Evolutionary conservation across 306 rosid genomes (phyloP).

Genomic region (Ochetophila trinervis): DNA sequence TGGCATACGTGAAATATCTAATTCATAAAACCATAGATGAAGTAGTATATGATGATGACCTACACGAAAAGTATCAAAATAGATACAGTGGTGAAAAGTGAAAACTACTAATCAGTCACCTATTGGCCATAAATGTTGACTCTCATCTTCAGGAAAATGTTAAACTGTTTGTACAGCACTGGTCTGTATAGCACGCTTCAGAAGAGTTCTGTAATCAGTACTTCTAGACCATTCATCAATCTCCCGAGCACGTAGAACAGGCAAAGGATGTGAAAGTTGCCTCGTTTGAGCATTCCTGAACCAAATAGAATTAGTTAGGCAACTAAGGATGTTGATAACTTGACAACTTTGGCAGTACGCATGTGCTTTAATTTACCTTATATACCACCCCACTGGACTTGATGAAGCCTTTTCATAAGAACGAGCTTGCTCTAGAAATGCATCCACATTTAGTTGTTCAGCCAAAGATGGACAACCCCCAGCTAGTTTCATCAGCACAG

Average conservation of each 20-base stretch:
- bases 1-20: neutral
- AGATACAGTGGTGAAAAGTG: neutral
- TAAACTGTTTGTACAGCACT: conserved; percentile 16
- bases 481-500: conserved; percentile 97
- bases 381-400: conserved; percentile 92
- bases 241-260: conserved; percentile 92
- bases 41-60: too few species aligned
- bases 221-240: conserved; percentile 94
- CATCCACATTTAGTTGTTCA: conserved; percentile 90
- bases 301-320: conserved; percentile 21
- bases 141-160: conserved; percentile 13
- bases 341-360: conserved; percentile 3
- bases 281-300: conserved; percentile 92
- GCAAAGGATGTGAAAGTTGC: conserved; percentile 92
- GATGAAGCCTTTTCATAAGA: conserved; percentile 95
- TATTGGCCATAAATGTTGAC: conserved; percentile 20
- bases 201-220: conserved; percentile 53
- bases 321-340: conserved; percentile 8
- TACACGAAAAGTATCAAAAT: neutral
- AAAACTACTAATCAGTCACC: neutral
- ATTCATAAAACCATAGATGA: neutral
- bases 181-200: conserved; percentile 52
- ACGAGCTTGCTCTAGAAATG: conserved; percentile 96
- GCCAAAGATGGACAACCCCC: conserved; percentile 98
- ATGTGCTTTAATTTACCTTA: conserved; percentile 48